Conservation (phyloP, 208 protist genomes). For the Trypanosoma theileri region DNA sequence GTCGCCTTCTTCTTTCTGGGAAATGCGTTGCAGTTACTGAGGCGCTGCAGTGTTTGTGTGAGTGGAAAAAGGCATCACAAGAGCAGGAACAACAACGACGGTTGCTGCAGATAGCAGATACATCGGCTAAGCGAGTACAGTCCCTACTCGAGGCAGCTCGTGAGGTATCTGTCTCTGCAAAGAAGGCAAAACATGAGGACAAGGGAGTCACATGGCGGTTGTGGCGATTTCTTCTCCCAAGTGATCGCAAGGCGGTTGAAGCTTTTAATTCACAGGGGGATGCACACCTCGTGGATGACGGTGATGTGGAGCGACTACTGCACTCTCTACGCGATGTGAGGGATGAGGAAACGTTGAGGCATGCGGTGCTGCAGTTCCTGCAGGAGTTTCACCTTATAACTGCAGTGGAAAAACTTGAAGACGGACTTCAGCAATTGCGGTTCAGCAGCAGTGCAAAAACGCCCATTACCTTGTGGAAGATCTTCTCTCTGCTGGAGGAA, state of each 20-base stretch:
- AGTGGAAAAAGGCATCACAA: background rate
- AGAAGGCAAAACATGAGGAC: slow-evolving; percentile 5
- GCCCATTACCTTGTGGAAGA: slow-evolving; percentile 55
- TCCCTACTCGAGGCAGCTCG: slow-evolving; percentile 31
- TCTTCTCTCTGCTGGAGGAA: slow-evolving; percentile 63
- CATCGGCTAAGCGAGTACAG: slow-evolving; percentile 16
- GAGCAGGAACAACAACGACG: background rate
- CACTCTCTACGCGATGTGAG: slow-evolving; percentile 8
- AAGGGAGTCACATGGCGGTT: slow-evolving; percentile 14
- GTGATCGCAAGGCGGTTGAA: slow-evolving; percentile 32
- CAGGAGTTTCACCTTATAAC: slow-evolving; percentile 29
- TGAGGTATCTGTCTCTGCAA: background rate
- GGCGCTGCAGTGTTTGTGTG: background rate
- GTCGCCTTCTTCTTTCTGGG: slow-evolving; percentile 11
- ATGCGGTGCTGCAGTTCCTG: slow-evolving; percentile 42
- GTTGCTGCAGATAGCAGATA: background rate
- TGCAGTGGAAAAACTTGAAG: background rate
- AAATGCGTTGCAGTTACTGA: background rate
- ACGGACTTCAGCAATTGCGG: slow-evolving; percentile 9
- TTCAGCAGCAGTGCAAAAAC: slow-evolving; percentile 14
- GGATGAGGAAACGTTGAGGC: slow-evolving; percentile 30
- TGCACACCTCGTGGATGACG: background rate
- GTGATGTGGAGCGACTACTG: slow-evolving; percentile 16
- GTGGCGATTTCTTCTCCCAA: slow-evolving; percentile 32
- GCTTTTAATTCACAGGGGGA: background rate